These are phyloP conservation scores for Plasmodium knowlesi DNA, from an alignment of 169 alveolate genomes.

Conservation along the genomic window DNA sequence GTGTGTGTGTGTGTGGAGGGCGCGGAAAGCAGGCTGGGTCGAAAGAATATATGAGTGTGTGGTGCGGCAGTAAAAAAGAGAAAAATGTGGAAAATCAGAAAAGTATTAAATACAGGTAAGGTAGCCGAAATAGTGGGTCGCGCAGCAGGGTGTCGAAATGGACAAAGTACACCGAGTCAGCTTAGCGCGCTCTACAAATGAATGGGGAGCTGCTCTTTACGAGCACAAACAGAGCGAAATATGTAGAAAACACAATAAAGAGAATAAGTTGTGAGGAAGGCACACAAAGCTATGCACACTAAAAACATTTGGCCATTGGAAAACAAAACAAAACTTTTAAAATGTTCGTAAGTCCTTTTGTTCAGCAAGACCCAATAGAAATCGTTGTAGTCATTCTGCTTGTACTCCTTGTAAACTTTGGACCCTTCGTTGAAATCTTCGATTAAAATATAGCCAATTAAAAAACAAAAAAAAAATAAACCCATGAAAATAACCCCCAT, in stretches of 20 bases:
- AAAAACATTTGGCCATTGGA: conserved; percentile 73
- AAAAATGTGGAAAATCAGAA: neutral
- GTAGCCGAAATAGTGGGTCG: neutral
- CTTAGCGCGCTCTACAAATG: neutral
- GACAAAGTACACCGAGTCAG: neutral
- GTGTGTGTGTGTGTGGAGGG: neutral
- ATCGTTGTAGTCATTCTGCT: conserved; percentile 61
- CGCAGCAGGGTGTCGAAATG: neutral
- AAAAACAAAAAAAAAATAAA: conserved; percentile 61
- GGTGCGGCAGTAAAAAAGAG: neutral
- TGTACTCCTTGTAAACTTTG: conserved; percentile 47
- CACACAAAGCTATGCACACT: conserved; percentile 68
- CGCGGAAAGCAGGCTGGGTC: neutral
- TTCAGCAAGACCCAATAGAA: conserved; percentile 68
- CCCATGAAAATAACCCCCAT: conserved; percentile 69
- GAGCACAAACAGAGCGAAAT: conserved; percentile 66
- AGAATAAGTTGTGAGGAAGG: conserved; percentile 52
- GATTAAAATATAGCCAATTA: conserved; percentile 68
- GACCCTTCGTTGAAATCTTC: conserved; percentile 75
- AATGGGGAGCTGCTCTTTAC: conserved; percentile 18
- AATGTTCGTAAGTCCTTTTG: conserved; percentile 46
- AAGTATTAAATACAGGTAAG: neutral
- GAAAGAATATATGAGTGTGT: neutral
- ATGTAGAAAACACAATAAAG: conserved; percentile 60
- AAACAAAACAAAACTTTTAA: conserved; percentile 69